Evolutionary conservation across 2,329 filamentous ascomycete species (phyloP), one percentile per base, ranked within the genome.

Genomic region (Sclerotinia spermophila): DNA sequence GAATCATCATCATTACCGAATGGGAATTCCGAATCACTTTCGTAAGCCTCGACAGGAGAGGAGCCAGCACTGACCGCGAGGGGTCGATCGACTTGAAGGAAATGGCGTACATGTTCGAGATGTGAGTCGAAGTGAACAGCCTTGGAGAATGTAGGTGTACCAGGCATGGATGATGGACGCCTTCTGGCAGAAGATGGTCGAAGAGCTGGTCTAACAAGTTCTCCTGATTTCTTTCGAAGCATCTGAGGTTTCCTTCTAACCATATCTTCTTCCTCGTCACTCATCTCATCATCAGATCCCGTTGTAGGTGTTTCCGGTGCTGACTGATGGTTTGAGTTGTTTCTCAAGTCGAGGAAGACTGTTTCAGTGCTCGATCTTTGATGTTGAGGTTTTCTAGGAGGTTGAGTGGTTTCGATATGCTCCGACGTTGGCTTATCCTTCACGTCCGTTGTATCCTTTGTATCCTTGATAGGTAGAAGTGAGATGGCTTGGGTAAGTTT

Each of bases 41-140:
- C 93, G 79, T 97, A 94, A 67, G 86, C 89, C 72, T 98, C 95
- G 10, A 92, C 92, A 0, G 96, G 96, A 2, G 96, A 98, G 0
- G 95, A 95, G 24, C 93, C 91, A 67, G 94, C 94, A 80, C 95
- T 98, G 79, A 99, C 96, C 65, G 96, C 96, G n/a, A 97, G 89
- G 2, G 96, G 96, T 70, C 93, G 89, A 79, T 99, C 96, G 10
- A 97, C 90, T 79, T 97, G 93, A 33, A 97, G 84, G 81, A 99
- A 99, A 80, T 98, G 96, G 44, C 96, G 89, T 53, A 98, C 95
- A 77, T 98, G 95, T 82, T 98, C 96, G 53, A 98, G 88, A 78
- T 97, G 93, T 38, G 95, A 93, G 81, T 98, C 96, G 79, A 99
- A 99, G 81, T 99, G 96, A n/a, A 99, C 96, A 19, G 92, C 94